A percentile compares a stretch with the other conserved stretches of the same genome.
These are phyloP conservation scores for Adenanthera pavonina DNA, from an alignment of 306 rosid genomes.

Conservation along the genomic window DNA sequence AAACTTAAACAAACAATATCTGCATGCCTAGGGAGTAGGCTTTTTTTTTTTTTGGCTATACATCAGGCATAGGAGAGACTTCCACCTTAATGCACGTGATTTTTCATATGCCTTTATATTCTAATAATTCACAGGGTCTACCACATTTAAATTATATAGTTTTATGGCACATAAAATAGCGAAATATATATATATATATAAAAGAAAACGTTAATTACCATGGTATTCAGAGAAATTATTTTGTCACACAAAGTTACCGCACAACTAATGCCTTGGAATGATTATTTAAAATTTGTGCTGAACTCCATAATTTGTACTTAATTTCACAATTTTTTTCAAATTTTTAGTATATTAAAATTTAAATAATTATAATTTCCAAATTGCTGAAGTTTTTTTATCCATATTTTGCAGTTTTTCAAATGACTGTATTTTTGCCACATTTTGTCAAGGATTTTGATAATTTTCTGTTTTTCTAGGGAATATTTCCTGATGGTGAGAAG, in stretches of 20 bases:
- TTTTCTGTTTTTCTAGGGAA: constrained; percentile 37
- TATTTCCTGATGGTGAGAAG: constrained; percentile 45
- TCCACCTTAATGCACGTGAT: neutral
- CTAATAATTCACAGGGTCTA: neutral
- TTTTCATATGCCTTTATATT: neutral
- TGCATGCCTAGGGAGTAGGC: neutral
- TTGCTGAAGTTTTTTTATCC: neutral
- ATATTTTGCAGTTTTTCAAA: no score
- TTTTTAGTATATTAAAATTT: neutral
- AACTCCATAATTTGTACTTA: neutral
- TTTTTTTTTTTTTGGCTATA: neutral
- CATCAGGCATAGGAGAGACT: neutral
- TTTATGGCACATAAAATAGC: neutral
- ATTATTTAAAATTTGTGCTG: neutral
- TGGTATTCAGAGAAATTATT: neutral
- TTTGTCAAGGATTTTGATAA: neutral
- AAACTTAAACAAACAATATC: neutral
- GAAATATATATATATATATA: no score
- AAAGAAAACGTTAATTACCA: neutral
- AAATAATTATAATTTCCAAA: neutral
- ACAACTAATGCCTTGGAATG: no score
- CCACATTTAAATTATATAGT: neutral
- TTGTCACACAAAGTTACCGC: neutral
- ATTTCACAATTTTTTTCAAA: neutral
- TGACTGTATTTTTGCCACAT: no score